Percentiles rank a stretch among this genome's conserved stretches.
phyloP scores from a whole-genome alignment of 495 filamentous ascomycete genomes.

The Lepraria neglecta region DNA sequence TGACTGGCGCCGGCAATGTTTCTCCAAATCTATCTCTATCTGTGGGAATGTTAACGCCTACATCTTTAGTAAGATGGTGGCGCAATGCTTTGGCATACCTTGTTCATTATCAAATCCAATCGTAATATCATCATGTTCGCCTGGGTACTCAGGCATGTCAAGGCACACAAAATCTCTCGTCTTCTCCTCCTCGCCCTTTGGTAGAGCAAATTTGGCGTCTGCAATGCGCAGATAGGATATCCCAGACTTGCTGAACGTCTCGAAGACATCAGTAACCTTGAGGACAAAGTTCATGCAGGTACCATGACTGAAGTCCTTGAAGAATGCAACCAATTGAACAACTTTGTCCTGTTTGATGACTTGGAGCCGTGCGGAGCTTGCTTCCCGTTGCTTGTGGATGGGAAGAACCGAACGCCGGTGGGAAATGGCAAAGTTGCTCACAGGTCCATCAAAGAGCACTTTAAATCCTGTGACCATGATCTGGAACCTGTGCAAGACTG shows the following conservation, averaged over 20 bases:
- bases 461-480: constrained; percentile 67
- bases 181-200: constrained; percentile 52
- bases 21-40: constrained; percentile 44
- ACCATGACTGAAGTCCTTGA: constrained; percentile 74
- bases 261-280: constrained; percentile 72
- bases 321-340: constrained; percentile 72
- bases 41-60: constrained; percentile 27
- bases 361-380: constrained; percentile 65
- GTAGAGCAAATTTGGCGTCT: constrained; percentile 85
- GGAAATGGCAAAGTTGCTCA: constrained; percentile 68
- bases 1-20: constrained; percentile 43
- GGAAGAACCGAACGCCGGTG: constrained; percentile 84
- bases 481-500: constrained; percentile 71
- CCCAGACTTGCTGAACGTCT: constrained; percentile 58
- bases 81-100: constrained; percentile 51
- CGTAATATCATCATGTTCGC: constrained; percentile 83
- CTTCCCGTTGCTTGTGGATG: constrained; percentile 86
- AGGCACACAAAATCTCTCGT: constrained; percentile 68
- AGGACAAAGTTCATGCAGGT: constrained; percentile 81
- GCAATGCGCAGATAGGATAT: constrained; percentile 67
- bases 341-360: constrained; percentile 66
- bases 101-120: constrained; percentile 72
- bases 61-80: not conserved
- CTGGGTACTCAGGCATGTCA: constrained; percentile 79
- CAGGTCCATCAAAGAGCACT: constrained; percentile 69